Evolutionary conservation across 23 red algal species (phyloP), one percentile per base, ranked within the genome.

Genomic region (Gracilaria gracilis): DNA sequence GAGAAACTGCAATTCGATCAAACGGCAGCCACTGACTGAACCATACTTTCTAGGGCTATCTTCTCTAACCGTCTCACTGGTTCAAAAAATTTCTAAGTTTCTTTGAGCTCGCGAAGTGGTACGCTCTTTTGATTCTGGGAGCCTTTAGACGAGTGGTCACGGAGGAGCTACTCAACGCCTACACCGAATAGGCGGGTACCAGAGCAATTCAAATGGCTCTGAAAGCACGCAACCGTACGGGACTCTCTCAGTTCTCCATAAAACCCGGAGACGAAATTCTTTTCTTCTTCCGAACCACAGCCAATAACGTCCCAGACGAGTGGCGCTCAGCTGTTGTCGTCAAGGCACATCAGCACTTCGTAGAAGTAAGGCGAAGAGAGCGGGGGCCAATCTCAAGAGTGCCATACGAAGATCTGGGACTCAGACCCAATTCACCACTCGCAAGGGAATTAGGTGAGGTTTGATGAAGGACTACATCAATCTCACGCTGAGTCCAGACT

Each of bases 1-100:
- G 27, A 74, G 19, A 70, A 73, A 35, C 61, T 88, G 13, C 25
- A 74, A 53, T 9, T 12, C 15, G 67, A 88, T 34, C 27, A 1
- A 53, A 72, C 84, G 46, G 23, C 8, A 16, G 61, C 19, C 25
- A 31, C 4, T 40, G 40, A 49, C 39, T 14, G 16, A 7, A 75
- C 50, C 9, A 28, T 88, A 72, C 32, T 88, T 25, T 57, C 62
- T 24, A 58, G 84, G 12, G n/a, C 67, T 7, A 42, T 57, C 4
- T 88, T 88, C 36, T 88, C 65, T 5, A 88, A 88, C 27, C 42
- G 67, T 9, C 75, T 88, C 67, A 69, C 84, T 32, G 65, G 84
- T 5, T 73, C 33, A 17, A 59, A 36, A 23, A n/a, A n/a, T 17
- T 88, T 27, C 21, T 88, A 17, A 75, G 67, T 58, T 53, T 34